These are phyloP conservation scores for Magnolia kwangsiensis DNA, from an alignment of 164 flowering plant species.

Conservation along the genomic window DNA sequence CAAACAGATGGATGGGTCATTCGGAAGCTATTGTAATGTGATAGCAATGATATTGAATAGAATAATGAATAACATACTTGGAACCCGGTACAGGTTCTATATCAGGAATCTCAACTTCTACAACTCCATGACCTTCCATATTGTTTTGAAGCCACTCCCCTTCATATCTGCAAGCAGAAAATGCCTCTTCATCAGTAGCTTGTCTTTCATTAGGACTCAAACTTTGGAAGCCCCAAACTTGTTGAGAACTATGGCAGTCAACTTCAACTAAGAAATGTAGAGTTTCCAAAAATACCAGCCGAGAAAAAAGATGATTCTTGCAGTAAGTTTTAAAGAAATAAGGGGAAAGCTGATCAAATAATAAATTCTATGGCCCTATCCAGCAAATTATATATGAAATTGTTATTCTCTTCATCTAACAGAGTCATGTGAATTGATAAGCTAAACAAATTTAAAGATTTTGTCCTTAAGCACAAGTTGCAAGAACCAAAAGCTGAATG, in stretches of 20 bases:
- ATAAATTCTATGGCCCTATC: no score
- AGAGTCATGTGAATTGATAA: neutral
- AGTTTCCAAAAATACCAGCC: neutral
- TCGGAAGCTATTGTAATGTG: neutral
- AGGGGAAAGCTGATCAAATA: no score
- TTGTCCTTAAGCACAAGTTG: neutral
- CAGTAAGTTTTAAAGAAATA: neutral
- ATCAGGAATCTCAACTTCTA: slow-evolving; percentile 86
- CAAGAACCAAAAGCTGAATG: neutral
- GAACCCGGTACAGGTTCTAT: slow-evolving; percentile 89
- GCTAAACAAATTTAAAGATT: neutral
- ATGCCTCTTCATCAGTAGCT: neutral
- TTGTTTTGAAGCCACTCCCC: slow-evolving; percentile 95
- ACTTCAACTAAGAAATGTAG: neutral
- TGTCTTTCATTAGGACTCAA: neutral
- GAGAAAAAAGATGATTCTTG: neutral
- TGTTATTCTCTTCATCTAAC: neutral
- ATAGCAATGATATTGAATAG: neutral
- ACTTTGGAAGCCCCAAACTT: neutral
- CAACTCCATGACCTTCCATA: slow-evolving; percentile 94
- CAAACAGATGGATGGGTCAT: no score
- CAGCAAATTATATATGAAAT: neutral
- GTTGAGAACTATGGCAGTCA: neutral
- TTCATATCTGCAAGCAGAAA: slow-evolving; percentile 64
- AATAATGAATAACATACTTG: slow-evolving; percentile 46